Evolutionary conservation across 805 yeast genomes (phyloP).

Genomic region (Spathaspora gorwiae): DNA sequence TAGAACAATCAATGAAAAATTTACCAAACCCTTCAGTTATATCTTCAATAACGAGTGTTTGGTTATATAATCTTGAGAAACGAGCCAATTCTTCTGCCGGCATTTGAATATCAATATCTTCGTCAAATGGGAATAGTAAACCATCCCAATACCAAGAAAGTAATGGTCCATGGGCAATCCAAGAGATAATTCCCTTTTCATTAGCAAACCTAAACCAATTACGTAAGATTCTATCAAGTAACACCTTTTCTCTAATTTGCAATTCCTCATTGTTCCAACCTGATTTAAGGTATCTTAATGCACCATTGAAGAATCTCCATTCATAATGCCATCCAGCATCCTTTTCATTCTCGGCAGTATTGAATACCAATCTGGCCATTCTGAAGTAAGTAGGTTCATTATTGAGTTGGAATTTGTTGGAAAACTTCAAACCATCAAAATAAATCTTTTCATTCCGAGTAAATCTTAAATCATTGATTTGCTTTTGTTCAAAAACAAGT

Average conservation of each 20-base stretch:
- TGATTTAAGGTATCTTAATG: constrained; percentile 39
- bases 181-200: constrained; percentile 24
- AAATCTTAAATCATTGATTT: constrained; percentile 8
- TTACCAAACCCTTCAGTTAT: constrained; percentile 24
- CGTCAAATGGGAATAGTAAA: constrained; percentile 26
- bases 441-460: constrained; percentile 17
- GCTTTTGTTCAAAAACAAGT: constrained; percentile 8
- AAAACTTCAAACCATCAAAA: constrained; percentile 17
- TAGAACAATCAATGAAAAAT: constrained; percentile 27
- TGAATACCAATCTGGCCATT: constrained; percentile 20
- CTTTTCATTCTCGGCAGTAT: constrained; percentile 20
- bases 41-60: constrained; percentile 30
- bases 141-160: constrained; percentile 34
- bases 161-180: constrained; percentile 31
- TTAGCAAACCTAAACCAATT: constrained; percentile 28
- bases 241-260: constrained; percentile 14
- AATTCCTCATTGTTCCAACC: constrained; percentile 21
- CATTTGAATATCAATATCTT: constrained; percentile 30
- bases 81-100: constrained; percentile 24
- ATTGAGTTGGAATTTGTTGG: constrained; percentile 10
- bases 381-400: constrained; percentile 34
- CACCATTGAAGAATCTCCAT: constrained; percentile 53
- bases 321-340: constrained; percentile 56
- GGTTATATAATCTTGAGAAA: constrained; percentile 23
- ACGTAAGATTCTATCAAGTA: constrained; percentile 16